Evolutionary conservation across 2,329 filamentous ascomycete species (phyloP).

Genomic region (Aspergillus texensis): DNA sequence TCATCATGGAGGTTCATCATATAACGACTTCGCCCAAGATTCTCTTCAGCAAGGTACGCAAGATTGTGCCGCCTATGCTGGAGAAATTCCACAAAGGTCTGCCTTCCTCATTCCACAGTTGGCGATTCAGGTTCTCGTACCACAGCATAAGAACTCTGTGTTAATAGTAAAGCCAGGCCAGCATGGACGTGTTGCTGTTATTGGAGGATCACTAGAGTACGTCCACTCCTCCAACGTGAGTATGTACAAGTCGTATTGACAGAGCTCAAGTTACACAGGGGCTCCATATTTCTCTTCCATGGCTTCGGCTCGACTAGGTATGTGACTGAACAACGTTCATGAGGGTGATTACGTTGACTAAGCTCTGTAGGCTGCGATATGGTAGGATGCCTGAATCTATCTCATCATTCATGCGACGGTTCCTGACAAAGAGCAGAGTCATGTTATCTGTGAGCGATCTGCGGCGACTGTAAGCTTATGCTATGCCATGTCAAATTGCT

Average conservation of each 20-base stretch:
- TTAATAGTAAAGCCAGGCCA: slow-evolving; percentile 64
- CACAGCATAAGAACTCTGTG: neutral
- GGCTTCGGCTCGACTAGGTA: slow-evolving; percentile 85
- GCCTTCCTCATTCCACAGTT: slow-evolving; percentile 16
- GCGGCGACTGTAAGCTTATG: slow-evolving; percentile 61
- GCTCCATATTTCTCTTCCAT: slow-evolving; percentile 98
- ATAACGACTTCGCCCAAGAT: slow-evolving; percentile 72
- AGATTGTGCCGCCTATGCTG: slow-evolving; percentile 91
- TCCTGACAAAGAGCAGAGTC: slow-evolving; percentile 52
- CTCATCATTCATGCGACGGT: neutral
- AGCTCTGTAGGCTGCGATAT: slow-evolving; percentile 66
- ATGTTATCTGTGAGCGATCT: slow-evolving; percentile 91
- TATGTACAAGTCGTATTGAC: slow-evolving; percentile 3
- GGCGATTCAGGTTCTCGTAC: neutral
- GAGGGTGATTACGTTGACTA: neutral
- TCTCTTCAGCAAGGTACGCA: slow-evolving; percentile 77
- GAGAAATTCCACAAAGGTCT: slow-evolving; percentile 94
- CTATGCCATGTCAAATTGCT: neutral
- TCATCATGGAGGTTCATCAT: slow-evolving; percentile 39
- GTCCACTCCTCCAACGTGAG: slow-evolving; percentile 13
- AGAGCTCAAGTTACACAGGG: slow-evolving; percentile 71
- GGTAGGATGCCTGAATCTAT: slow-evolving; percentile 55
- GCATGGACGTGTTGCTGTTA: slow-evolving; percentile 86
- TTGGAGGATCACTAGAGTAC: slow-evolving; percentile 86
- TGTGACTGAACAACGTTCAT: neutral